Conservation (phyloP, 2,329 filamentous ascomycete species). For the Sarocladium strictum region DNA sequence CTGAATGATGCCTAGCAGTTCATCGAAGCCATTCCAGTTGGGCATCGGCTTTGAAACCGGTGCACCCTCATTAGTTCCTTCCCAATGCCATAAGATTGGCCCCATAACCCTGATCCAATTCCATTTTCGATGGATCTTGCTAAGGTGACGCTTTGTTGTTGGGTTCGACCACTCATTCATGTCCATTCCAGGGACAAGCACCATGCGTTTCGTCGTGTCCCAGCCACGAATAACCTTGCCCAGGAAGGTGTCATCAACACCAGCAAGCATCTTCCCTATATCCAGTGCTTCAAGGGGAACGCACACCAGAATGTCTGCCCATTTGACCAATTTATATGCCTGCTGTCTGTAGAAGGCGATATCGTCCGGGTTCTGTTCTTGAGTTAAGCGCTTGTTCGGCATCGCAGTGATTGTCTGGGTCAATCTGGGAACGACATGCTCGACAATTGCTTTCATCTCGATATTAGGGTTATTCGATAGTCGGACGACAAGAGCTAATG, state of each 20-base stretch:
- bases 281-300: conserved; percentile 81
- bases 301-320: conserved; percentile 82
- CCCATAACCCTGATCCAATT: conserved; percentile 78
- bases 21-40: conserved; percentile 60
- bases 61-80: conserved; percentile 33
- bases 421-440: conserved; percentile 58
- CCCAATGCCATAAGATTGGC: conserved; percentile 76
- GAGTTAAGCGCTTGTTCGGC: conserved; percentile 42
- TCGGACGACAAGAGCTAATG: conserved; percentile 59
- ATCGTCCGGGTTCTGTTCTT: conserved; percentile 34
- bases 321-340: conserved; percentile 67
- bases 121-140: conserved; percentile 78
- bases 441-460: conserved; percentile 55
- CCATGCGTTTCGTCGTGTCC: conserved; percentile 78
- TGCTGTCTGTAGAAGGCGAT: conserved; percentile 45
- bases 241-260: conserved; percentile 73
- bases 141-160: conserved; percentile 80
- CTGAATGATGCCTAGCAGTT: conserved; percentile 67
- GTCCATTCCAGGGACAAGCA: conserved; percentile 86
- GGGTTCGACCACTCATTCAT: conserved; percentile 86
- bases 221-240: conserved; percentile 78
- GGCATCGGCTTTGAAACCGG: conserved; percentile 47
- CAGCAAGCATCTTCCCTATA: conserved; percentile 81
- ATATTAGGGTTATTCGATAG: conserved; percentile 60
- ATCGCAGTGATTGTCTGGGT: conserved; percentile 57